A percentile compares a stretch with the other conserved stretches of the same genome.
These are phyloP conservation scores for Ramaria sp. DNA, from an alignment of 768 basidiomycete genomes.

Conservation along the genomic window DNA sequence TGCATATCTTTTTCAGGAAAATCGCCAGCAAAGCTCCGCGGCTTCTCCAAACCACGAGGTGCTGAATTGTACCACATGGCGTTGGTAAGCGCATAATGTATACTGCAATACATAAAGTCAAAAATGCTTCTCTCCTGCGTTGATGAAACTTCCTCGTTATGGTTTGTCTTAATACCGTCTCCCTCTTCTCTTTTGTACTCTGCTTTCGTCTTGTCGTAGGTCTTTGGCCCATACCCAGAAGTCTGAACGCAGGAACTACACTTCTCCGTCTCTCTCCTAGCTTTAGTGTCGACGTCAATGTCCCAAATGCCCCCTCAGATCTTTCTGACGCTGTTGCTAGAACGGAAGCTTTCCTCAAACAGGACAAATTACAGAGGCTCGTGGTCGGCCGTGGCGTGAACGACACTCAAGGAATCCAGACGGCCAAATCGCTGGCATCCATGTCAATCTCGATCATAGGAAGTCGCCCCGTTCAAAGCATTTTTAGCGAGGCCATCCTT, in stretches of 20 bases:
- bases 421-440: conserved; percentile 1
- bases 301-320: conserved; percentile 7
- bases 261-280: conserved; percentile 9
- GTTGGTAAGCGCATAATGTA: too few species aligned
- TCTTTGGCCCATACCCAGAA: conserved; percentile 11
- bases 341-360: neutral
- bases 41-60: too few species aligned
- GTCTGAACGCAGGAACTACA: neutral
- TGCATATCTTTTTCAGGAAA: too few species aligned
- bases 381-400: conserved; percentile 10
- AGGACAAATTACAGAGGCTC: conserved; percentile 10
- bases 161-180: neutral
- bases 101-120: too few species aligned
- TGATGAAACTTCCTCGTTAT: neutral
- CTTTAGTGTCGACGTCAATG: conserved; percentile 4
- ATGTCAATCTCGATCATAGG: conserved; percentile 7
- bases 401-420: conserved; percentile 2
- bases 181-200: neutral
- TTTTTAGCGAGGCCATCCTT: conserved; percentile 7
- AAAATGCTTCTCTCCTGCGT: too few species aligned
- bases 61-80: too few species aligned
- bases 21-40: too few species aligned
- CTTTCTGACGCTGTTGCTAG: conserved; percentile 8
- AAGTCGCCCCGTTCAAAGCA: neutral
- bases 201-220: conserved; percentile 1